These are phyloP conservation scores for Penicillium concentricum DNA, from an alignment of 2,329 filamentous ascomycete species.

Conservation along the genomic window DNA sequence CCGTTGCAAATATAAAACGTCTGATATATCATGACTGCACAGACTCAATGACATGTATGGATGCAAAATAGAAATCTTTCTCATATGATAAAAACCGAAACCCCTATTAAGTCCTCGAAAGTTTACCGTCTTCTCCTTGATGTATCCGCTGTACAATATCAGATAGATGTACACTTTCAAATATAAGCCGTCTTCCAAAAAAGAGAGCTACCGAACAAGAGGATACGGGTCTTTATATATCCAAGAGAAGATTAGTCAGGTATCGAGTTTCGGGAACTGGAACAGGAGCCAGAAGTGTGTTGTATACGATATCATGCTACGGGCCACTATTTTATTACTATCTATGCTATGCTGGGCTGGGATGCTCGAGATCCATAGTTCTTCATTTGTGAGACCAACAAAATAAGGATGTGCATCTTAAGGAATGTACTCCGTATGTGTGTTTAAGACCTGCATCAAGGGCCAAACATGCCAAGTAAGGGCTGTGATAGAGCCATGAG, in stretches of 20 bases:
- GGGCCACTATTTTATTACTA: neutral
- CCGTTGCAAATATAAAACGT: too few relatives aligned
- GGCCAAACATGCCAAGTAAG: constrained; percentile 8
- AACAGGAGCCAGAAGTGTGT: neutral
- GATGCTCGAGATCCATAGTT: neutral
- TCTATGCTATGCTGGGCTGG: too few relatives aligned
- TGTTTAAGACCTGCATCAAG: constrained; percentile 12
- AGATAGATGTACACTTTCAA: neutral
- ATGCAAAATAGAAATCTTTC: neutral
- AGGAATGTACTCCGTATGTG: constrained; percentile 7
- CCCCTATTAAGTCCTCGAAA: neutral
- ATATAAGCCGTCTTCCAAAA: neutral
- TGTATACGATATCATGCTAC: neutral
- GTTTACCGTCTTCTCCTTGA: neutral
- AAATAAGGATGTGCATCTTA: neutral
- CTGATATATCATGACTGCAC: neutral
- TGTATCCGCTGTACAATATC: neutral
- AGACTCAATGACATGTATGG: neutral
- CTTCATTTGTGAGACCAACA: neutral
- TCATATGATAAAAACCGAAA: neutral
- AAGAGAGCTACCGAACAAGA: neutral
- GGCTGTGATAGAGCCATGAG: neutral
- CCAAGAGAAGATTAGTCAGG: neutral
- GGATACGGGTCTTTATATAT: neutral
- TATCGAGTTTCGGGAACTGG: neutral